phyloP scores from a whole-genome alignment of 73 alveolate species.

The Stentor coeruleus region DNA sequence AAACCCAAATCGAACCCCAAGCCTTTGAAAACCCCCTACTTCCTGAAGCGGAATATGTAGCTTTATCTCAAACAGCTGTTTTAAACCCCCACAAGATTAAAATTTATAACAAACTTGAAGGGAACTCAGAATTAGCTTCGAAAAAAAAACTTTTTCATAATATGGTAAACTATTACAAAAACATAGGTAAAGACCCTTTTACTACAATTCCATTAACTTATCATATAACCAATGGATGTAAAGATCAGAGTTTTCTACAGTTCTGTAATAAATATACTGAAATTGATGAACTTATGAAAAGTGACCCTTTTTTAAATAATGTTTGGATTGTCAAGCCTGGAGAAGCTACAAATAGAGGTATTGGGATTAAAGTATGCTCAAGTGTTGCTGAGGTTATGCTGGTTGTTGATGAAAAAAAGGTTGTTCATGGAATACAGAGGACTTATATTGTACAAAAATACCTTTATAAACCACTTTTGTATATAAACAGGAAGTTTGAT shows the following conservation, averaged over 20 bases:
- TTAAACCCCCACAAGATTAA: conserved; percentile 23
- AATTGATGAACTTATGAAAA: not conserved
- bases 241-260: conserved; percentile 47
- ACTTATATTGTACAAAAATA: conserved; percentile 85
- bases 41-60: not conserved
- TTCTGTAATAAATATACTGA: conserved; percentile 42
- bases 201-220: conserved; percentile 65
- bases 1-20: not conserved
- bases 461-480: conserved; percentile 89
- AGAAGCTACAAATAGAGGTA: conserved; percentile 55
- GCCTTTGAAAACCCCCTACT: not conserved
- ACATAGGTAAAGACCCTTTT: conserved; percentile 51
- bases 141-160: conserved; percentile 75
- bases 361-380: conserved; percentile 44
- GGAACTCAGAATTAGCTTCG: conserved; percentile 63
- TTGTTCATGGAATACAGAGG: conserved; percentile 24
- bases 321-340: conserved; percentile 62
- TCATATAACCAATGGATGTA: conserved; percentile 62
- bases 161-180: conserved; percentile 60
- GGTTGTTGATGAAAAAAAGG: conserved; percentile 21
- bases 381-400: conserved; percentile 12
- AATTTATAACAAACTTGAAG: conserved; percentile 60
- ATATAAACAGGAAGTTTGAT: conserved; percentile 91
- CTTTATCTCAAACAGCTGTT: not conserved
- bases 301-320: conserved; percentile 18